Evolutionary conservation across 371 early-diverging fungal genomes (phyloP).

Genomic region (Mortierella sp.): DNA sequence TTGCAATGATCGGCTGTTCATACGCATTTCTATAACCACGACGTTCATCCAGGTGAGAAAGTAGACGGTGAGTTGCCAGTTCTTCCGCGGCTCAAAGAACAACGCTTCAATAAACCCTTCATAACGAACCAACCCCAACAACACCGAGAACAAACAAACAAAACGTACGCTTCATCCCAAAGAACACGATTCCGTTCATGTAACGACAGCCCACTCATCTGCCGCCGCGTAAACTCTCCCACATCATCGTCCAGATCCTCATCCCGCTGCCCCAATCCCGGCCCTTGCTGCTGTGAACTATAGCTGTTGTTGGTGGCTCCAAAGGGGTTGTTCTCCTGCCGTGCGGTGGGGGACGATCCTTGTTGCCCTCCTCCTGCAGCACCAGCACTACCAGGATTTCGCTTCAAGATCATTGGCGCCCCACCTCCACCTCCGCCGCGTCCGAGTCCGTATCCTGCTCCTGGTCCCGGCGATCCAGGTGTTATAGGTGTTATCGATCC

Average conservation of each 20-base stretch:
- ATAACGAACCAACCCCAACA: no score
- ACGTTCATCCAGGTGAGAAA: no score
- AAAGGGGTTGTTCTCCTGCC: not conserved
- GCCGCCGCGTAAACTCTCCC: not conserved
- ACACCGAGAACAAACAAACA: not conserved
- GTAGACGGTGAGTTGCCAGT: no score
- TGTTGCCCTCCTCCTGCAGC: not conserved
- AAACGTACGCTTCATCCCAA: slow-evolving; percentile 45
- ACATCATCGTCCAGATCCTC: not conserved
- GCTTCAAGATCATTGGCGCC: slow-evolving; percentile 4
- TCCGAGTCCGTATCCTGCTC: not conserved
- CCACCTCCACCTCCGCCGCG: not conserved
- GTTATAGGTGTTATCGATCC: not conserved
- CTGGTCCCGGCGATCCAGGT: not conserved
- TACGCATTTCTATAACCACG: slow-evolving; percentile 29
- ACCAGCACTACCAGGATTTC: not conserved
- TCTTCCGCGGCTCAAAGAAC: no score
- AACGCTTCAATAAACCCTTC: no score
- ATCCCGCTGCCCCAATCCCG: not conserved
- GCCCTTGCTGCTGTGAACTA: not conserved
- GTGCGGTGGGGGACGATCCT: not conserved
- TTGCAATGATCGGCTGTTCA: slow-evolving; percentile 38
- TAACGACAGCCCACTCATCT: slow-evolving; percentile 10
- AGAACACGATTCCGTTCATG: slow-evolving; percentile 33
- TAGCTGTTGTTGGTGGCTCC: not conserved